Percentiles rank a stretch among this genome's conserved stretches.
Evolutionary conservation across 352 stramenopile species (phyloP).

Genomic region (Globisporangium orthogonon): DNA sequence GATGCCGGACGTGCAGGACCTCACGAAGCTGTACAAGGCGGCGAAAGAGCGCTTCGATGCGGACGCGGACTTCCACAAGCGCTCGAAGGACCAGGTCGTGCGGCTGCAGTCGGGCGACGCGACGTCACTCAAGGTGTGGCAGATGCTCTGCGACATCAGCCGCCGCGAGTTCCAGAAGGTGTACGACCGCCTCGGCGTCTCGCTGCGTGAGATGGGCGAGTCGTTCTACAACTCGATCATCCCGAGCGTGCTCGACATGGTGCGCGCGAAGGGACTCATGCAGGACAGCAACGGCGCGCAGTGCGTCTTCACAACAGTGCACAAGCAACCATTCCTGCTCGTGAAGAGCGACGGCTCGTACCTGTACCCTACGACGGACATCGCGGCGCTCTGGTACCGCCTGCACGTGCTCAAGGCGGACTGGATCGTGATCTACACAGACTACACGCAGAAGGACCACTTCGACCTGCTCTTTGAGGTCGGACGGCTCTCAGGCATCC

Average conservation of each 20-base stretch:
- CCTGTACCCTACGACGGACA: constrained; percentile 83
- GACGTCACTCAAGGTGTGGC: constrained; percentile 80
- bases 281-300: constrained; percentile 87
- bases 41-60: constrained; percentile 96
- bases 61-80: constrained; percentile 94
- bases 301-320: constrained; percentile 88
- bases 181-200: constrained; percentile 74
- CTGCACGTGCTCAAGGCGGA: constrained; percentile 79
- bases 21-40: constrained; percentile 90
- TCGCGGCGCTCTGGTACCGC: constrained; percentile 82
- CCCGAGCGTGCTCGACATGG: constrained; percentile 76
- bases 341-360: constrained; percentile 85
- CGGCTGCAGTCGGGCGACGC: constrained; percentile 93
- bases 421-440: constrained; percentile 82
- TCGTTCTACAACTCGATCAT: constrained; percentile 88
- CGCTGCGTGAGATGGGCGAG: constrained; percentile 74
- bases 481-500: constrained; percentile 65
- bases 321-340: constrained; percentile 87
- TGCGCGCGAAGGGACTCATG: constrained; percentile 87
- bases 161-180: constrained; percentile 85
- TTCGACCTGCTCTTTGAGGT: constrained; percentile 85
- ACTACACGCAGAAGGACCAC: constrained; percentile 87
- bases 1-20: constrained; percentile 95
- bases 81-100: constrained; percentile 96
- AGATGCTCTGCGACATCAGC: constrained; percentile 77